phyloP scores from a whole-genome alignment of 208 protist genomes.

The Trypanosoma caninum region DNA sequence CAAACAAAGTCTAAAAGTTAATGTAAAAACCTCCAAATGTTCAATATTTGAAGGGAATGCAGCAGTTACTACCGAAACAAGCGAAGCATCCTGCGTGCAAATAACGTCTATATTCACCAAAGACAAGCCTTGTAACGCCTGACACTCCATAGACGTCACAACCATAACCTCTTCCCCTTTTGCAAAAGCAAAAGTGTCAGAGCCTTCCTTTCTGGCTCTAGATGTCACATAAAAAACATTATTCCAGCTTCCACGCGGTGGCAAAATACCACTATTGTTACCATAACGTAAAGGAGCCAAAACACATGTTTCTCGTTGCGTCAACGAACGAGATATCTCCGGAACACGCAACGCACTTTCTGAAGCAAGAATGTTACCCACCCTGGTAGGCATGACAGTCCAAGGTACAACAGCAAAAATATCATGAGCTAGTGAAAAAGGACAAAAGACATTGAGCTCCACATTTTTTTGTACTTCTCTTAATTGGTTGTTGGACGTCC shows the following conservation, averaged over 20 bases:
- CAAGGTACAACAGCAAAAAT: conserved; percentile 10
- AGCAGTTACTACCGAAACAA: conserved; percentile 32
- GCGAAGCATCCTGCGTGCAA: conserved; percentile 26
- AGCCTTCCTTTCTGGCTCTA: conserved; percentile 21
- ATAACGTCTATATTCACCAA: conserved; percentile 43
- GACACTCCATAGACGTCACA: conserved; percentile 43
- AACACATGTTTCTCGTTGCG: conserved; percentile 7
- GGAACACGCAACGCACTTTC: conserved; percentile 9
- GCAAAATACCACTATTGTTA: conserved; percentile 7
- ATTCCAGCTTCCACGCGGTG: conserved; percentile 30
- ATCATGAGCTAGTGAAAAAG: conserved; percentile 15
- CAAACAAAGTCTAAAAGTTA: conserved; percentile 35
- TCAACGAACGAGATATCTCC: conserved; percentile 9
- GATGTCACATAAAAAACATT: conserved; percentile 37
- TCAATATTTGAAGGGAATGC: conserved; percentile 39
- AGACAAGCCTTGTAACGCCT: conserved; percentile 37
- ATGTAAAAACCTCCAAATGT: conserved; percentile 50
- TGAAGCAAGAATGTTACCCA: neutral
- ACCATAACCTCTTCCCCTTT: conserved; percentile 39
- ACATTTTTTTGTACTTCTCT: conserved; percentile 18
- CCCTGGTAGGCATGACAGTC: neutral
- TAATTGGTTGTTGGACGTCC: conserved; percentile 12
- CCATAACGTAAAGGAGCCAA: conserved; percentile 3
- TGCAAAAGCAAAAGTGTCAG: conserved; percentile 25
- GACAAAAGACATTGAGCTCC: conserved; percentile 18